A percentile compares a stretch with the other conserved stretches of the same genome.
Evolutionary conservation across 257 asterid species (phyloP).

Genomic region (Nicotiana paniculata): DNA sequence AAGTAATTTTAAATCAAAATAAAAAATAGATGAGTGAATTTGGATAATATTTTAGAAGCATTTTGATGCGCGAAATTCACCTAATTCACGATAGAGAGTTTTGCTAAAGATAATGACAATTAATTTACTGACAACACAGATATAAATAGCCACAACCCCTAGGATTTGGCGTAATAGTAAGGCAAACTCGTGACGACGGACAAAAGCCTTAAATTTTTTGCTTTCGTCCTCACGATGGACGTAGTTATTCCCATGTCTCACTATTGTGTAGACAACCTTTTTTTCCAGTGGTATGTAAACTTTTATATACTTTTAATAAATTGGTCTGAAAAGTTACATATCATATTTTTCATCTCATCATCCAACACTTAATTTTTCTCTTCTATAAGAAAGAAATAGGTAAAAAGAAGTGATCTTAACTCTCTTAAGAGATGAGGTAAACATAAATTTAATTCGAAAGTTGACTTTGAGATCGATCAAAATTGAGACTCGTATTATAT

Average conservation of each 20-base stretch:
- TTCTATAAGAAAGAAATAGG: not conserved
- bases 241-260: not conserved
- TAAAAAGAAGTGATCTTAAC: not conserved
- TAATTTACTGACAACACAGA: not conserved
- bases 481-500: not conserved
- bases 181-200: no score
- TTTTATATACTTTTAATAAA: no score
- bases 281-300: not conserved
- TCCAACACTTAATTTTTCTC: not conserved
- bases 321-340: not conserved
- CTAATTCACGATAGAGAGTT: no score
- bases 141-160: not conserved
- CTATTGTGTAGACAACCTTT: not conserved
- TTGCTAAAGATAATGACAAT: no score
- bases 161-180: not conserved
- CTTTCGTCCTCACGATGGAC: no score
- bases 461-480: not conserved
- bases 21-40: not conserved
- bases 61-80: no score
- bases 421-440: not conserved
- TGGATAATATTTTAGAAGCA: no score
- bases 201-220: not conserved
- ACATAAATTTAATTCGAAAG: not conserved
- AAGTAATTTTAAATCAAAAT: no score
- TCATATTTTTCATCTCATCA: not conserved